A percentile compares a stretch with the other conserved stretches of the same genome.
These are phyloP conservation scores for Colletotrichum salicis DNA, from an alignment of 2,329 filamentous ascomycete genomes.

Conservation along the genomic window DNA sequence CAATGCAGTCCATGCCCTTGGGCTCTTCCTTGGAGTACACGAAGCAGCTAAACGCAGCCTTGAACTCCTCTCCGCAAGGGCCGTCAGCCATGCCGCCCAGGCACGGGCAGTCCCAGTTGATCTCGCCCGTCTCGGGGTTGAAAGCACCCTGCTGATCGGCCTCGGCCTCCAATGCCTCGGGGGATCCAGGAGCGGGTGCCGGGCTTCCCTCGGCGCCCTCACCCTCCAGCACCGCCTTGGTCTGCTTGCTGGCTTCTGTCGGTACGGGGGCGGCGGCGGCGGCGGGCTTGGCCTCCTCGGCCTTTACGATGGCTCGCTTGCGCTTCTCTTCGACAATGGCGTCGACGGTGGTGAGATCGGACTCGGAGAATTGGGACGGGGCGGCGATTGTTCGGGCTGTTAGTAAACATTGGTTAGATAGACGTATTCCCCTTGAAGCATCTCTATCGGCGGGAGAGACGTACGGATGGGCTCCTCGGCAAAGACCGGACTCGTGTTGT, in stretches of 20 bases:
- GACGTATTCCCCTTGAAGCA: neutral
- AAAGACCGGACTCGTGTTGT: slow-evolving; percentile 89
- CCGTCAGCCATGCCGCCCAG: slow-evolving; percentile 96
- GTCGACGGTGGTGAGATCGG: slow-evolving; percentile 72
- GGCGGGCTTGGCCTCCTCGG: slow-evolving; percentile 41
- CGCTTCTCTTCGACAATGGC: slow-evolving; percentile 74
- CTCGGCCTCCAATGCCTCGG: slow-evolving; percentile 77
- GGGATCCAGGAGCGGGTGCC: slow-evolving; percentile 46
- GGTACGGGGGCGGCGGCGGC: slow-evolving; percentile 34
- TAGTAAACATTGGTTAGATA: neutral
- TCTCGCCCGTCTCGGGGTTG: slow-evolving; percentile 98
- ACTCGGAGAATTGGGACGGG: slow-evolving; percentile 64
- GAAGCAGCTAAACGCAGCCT: slow-evolving; percentile 96
- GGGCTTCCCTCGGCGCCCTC: slow-evolving; percentile 22
- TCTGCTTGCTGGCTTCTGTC: slow-evolving; percentile 37
- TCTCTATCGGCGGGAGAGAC: slow-evolving; percentile 45
- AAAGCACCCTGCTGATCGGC: slow-evolving; percentile 90
- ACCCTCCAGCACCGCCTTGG: slow-evolving; percentile 36
- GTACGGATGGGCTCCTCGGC: slow-evolving; percentile 83
- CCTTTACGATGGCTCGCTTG: slow-evolving; percentile 53
- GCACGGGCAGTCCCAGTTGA: slow-evolving; percentile 99
- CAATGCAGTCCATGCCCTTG: slow-evolving; percentile 97
- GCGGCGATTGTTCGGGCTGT: slow-evolving; percentile 49
- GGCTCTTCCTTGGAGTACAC: slow-evolving; percentile 95
- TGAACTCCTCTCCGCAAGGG: slow-evolving; percentile 95